A percentile compares a stretch with the other conserved stretches of the same genome.
Conservation (phyloP, 495 filamentous ascomycete genomes). For the Xanthoparmelia taractica region DNA sequence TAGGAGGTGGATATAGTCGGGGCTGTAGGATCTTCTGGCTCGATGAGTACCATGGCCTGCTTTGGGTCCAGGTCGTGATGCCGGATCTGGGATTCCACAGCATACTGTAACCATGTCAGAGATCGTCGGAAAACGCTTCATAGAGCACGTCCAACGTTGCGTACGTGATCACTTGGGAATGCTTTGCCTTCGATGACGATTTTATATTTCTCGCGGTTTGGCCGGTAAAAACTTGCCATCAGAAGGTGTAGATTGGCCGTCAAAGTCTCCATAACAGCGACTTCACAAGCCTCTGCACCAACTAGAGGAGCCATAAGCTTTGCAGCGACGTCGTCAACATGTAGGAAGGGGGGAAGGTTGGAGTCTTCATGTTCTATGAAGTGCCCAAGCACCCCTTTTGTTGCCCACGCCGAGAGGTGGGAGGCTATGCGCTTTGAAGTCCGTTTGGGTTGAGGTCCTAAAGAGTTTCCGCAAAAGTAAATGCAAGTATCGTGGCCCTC, state of each 20-base stretch:
- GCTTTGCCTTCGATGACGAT: conserved; percentile 91
- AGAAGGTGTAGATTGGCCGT: conserved; percentile 88
- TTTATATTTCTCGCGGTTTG: conserved; percentile 66
- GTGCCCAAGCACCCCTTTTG: conserved; percentile 89
- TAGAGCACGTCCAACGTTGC: conserved; percentile 10
- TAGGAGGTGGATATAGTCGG: conserved; percentile 60
- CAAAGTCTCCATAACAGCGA: conserved; percentile 88
- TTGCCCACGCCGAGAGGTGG: conserved; percentile 81
- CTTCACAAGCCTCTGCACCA: conserved; percentile 70
- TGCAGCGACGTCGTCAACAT: conserved; percentile 66
- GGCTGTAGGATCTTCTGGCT: conserved; percentile 46
- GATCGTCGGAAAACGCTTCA: background rate
- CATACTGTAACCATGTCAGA: conserved; percentile 53
- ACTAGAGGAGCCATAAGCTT: conserved; percentile 74
- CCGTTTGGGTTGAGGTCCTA: conserved; percentile 77
- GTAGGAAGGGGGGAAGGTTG: conserved; percentile 68
- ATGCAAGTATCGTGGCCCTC: conserved; percentile 45
- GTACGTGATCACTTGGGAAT: conserved; percentile 86
- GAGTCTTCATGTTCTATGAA: conserved; percentile 75
- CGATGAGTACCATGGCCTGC: conserved; percentile 67
- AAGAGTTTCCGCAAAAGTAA: conserved; percentile 95
- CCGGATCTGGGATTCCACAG: conserved; percentile 75
- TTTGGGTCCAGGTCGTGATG: conserved; percentile 64
- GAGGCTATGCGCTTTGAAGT: conserved; percentile 62
- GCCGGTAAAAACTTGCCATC: conserved; percentile 86